Evolutionary conservation across 139 green algal genomes (phyloP), one percentile per base, ranked within the genome.

Genomic region (Cymbomonas tetramitiformis): DNA sequence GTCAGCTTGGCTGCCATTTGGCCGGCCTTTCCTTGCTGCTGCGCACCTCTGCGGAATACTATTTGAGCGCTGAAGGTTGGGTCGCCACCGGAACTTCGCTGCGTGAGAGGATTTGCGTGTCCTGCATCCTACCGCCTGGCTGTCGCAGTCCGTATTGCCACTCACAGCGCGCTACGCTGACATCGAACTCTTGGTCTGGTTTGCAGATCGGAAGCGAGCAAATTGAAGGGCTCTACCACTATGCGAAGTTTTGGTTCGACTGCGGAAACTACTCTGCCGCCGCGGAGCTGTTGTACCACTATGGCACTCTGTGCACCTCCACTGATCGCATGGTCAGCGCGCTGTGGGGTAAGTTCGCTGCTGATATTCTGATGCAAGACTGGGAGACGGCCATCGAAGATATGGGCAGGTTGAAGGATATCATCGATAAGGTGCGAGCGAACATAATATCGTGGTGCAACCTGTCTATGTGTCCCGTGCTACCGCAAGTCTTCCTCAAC

Each of bases 211-310:
- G 79, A 19, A 54, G 73, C 6, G 83, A 93, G 32, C 77, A 96
- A 49, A 84, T 98, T 30, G 91, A 98, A 55, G 85, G 85, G n/a
- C 79, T 99, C 33, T 98, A 90, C 71, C 66, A 90, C 46, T 97
- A 86, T 56, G 92, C 92, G 32, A 94, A 95, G 77, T 96, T 94
- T 74, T 87, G 96, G 72, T 99, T 93, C 58, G 90, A 99, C 68
- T 98, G 91, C 69, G 92, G 92, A 38, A 95, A 96, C 84, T 99
- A 99, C 76, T 69, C 61, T 30, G 76, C 46, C 24, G 60, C 81
- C 30, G 74, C 81, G 25, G 91, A 97, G 66, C 90, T 94, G 44
- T 74, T 94, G 34, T 85, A 93, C 64, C 79, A 86, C 52, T 98
- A 96, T 77, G 79, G 83, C 56, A 83, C 74, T 25, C 80, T 98